Evolutionary conservation across 768 basidiomycete genomes (phyloP).

Genomic region (Tricholoma sp.): DNA sequence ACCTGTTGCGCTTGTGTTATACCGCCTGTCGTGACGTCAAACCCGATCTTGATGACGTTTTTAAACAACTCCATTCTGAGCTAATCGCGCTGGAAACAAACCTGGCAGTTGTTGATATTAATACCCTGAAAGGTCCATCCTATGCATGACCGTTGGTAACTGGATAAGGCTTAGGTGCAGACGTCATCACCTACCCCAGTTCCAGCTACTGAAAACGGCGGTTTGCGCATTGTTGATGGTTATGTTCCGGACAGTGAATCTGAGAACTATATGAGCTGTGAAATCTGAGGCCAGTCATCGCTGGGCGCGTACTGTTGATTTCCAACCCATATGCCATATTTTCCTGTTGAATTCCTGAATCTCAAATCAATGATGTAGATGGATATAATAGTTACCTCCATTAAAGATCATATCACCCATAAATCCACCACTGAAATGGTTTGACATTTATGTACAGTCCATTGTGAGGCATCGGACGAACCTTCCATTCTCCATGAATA

Average conservation of each 20-base stretch:
- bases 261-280: too few species aligned
- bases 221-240: slow-evolving; percentile 34
- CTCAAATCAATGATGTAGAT: too few species aligned
- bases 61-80: neutral
- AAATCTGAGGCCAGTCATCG: slow-evolving; percentile 18
- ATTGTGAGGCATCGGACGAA: slow-evolving; percentile 19
- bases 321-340: slow-evolving; percentile 27
- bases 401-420: slow-evolving; percentile 51
- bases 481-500: slow-evolving; percentile 82
- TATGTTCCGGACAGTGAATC: slow-evolving; percentile 61
- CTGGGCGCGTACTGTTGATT: slow-evolving; percentile 58
- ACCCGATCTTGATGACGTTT: slow-evolving; percentile 38
- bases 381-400: slow-evolving; percentile 32
- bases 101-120: slow-evolving; percentile 34
- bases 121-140: slow-evolving; percentile 45
- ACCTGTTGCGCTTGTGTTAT: slow-evolving; percentile 36
- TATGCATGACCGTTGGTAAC: slow-evolving; percentile 6
- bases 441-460: neutral
- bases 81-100: slow-evolving; percentile 2
- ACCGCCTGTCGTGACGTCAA: slow-evolving; percentile 53
- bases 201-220: slow-evolving; percentile 17
- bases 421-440: slow-evolving; percentile 36
- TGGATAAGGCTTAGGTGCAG: neutral
- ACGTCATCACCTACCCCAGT: slow-evolving; percentile 13
- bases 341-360: slow-evolving; percentile 5